Base-by-base conservation (phyloP, 164 flowering plant genomes). In the Echeveria elegans region DNA sequence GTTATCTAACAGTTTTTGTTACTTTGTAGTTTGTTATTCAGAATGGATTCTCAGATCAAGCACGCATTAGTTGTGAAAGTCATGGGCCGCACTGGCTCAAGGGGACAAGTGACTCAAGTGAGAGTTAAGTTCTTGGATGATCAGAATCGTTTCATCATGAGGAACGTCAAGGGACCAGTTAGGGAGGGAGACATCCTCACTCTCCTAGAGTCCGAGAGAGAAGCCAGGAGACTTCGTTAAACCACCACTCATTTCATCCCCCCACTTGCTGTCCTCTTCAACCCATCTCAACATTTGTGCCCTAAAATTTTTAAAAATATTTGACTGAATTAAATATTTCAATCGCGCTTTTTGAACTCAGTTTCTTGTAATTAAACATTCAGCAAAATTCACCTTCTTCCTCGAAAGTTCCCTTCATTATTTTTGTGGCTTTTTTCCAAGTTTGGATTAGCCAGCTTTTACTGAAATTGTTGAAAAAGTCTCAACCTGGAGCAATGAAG, bases 171-270 rank as follows among this genome's bases (percentile, higher is more conserved):
- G 31, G 60, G 60, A 53, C 60, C 60, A 1, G 60, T 53, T 26
- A 26, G 60, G 60, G 60, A 53, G 31, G 60, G 60, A 28, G 60
- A 53, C 60, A 53, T 53, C 60, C 66, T 69, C 66, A 19, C 60
- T 23, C 66, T 45, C 30, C 53, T 23, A 0, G 43, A 56, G 50
- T 30, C 60, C 9, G 31, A 52, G 31, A 32, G 41, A 45, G 58
- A n/a, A 29, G 38, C 61, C 61, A 76, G 73, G 78, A 73, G 69
- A 69, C 71, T 64, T 45, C 68, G 63, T 2, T 63, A 69, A 34
- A 68, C 60, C 8, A 79, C 15, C 45, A 8, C 2, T 15, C 45
- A 40, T 40, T 4, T 53, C 60, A 24, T 28, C 31, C 26, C 31
- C 11, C 10, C 60, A 11, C 21, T 50, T 50, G n/a, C 8, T 50